phyloP scores from a whole-genome alignment of 306 rosid genomes.

The Corylus americana region DNA sequence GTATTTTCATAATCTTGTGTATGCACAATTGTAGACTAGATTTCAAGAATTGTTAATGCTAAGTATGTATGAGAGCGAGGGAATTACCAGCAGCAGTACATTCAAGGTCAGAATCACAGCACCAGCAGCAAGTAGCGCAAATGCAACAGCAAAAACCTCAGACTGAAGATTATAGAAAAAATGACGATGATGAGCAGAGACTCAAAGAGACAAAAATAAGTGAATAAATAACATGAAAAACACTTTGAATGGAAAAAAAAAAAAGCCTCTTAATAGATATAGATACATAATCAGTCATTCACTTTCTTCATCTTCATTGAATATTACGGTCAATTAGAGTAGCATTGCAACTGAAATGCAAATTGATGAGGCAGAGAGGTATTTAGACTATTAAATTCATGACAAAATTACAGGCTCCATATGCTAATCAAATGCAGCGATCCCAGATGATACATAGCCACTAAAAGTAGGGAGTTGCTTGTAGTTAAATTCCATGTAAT shows the following conservation, averaged over 20 bases:
- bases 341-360: not conserved
- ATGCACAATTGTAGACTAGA: not conserved
- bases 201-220: conserved; percentile 1
- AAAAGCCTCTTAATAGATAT: not conserved
- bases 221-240: not conserved
- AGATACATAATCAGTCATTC: not conserved
- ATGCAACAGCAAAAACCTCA: conserved; percentile 97
- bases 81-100: conserved; percentile 90
- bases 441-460: not conserved
- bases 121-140: conserved; percentile 97
- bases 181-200: not conserved
- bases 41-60: not conserved
- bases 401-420: not conserved
- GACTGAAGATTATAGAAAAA: conserved; percentile 51
- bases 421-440: not conserved
- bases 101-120: conserved; percentile 91
- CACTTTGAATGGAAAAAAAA: not conserved
- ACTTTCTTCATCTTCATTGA: not conserved
- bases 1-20: not conserved
- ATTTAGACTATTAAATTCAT: not conserved
- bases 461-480: not conserved
- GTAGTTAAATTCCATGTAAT: too few relatives aligned
- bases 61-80: conserved; percentile 27
- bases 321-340: not conserved
- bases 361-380: not conserved